Evolutionary conservation across 495 filamentous ascomycete species (phyloP), one percentile per base, ranked within the genome.

Genomic region (Evansstolkia leycettana): DNA sequence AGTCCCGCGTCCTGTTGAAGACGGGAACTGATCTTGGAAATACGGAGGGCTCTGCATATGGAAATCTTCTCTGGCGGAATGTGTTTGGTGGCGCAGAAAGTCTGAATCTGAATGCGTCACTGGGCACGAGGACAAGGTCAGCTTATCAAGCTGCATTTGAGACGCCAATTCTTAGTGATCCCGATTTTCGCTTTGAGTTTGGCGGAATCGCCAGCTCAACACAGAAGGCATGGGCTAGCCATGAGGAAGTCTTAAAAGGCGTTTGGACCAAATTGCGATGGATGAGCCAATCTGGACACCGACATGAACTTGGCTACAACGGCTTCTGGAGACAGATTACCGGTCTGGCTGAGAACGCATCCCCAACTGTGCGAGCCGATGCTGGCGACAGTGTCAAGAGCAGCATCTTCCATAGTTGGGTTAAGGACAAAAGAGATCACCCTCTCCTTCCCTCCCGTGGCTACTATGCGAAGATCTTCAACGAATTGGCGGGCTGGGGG

Each of bases 1-100:
- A 82, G 42, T 77, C 79, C 2, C 75, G 80, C 17, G 68, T 95
- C 29, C 65, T 81, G 20, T 65, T 94, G 52, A 90, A 84, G 58
- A 93, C 88, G 2, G 90, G 90, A 20, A 95, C 90, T 4, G 87
- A 94, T 47, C 64, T 92, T 17, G 90, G 92, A 34, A 87, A 88
- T 47, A 69, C 81, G 9, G 92, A 96, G 55, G 92, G 87, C 11
- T 88, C 83, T 2, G 89, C 89, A 1, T 94, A 93, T 53, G 73
- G 82, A 37, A 84, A 88, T 36, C 67, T 82, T 18, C 67, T 83
- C 9, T 75, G 82, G 56, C 79, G 92, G 31, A 98, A 98, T 60
- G 71, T 98, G 28, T 88, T 96, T 49, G 90, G 90, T 26, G 92
- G 92, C 17, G 88, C 90, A 11, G 90, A 98, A 59, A 77, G 74